These are phyloP conservation scores for Capsella bursapastoris DNA, from an alignment of 345 rosid genomes.

Conservation along the genomic window DNA sequence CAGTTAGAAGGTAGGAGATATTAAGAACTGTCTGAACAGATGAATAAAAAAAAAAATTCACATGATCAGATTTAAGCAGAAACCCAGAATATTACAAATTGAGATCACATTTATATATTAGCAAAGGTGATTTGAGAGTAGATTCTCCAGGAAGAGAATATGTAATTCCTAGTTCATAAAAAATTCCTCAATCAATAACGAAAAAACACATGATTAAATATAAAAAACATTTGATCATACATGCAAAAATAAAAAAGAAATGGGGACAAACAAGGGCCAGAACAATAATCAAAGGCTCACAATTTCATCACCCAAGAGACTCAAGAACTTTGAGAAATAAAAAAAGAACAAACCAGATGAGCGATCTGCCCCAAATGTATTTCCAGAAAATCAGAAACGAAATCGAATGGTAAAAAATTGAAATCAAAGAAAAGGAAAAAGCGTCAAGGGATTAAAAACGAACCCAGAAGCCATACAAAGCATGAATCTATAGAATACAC, in stretches of 20 bases:
- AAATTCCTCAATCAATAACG: neutral
- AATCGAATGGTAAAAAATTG: neutral
- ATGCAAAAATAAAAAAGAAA: constrained; percentile 7
- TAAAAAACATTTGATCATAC: constrained; percentile 11
- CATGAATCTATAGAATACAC: neutral
- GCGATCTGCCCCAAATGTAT: constrained; percentile 1
- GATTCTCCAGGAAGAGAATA: neutral
- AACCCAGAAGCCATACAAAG: neutral
- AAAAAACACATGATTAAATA: constrained; percentile 23
- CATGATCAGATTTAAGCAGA: constrained; percentile 1
- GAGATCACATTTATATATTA: neutral
- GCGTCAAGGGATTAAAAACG: neutral
- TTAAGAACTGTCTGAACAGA: neutral
- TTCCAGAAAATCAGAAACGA: neutral
- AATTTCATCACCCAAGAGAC: constrained; percentile 25
- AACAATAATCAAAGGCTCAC: neutral
- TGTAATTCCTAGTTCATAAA: constrained; percentile 12
- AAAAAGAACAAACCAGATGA: constrained; percentile 19
- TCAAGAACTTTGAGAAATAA: constrained; percentile 7
- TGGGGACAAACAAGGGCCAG: neutral
- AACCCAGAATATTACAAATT: neutral
- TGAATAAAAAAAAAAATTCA: neutral
- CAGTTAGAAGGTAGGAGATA: neutral
- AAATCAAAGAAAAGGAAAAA: neutral
- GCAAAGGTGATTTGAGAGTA: constrained; percentile 2